Evolutionary conservation across 495 filamentous ascomycete genomes (phyloP).

Genomic region (Lasiosphaeria ovina): DNA sequence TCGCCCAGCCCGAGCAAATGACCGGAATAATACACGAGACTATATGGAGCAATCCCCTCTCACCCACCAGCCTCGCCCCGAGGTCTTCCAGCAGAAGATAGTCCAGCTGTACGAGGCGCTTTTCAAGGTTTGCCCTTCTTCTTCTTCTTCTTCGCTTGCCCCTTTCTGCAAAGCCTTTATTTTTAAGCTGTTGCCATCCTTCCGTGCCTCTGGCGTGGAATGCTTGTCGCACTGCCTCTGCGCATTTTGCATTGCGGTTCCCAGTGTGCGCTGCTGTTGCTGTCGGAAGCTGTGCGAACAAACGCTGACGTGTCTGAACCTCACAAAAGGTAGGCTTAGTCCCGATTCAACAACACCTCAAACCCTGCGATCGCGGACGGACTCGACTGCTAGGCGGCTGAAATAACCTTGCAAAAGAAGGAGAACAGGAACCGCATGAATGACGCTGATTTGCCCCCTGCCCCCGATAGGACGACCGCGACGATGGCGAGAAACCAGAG

Average conservation of each 20-base stretch:
- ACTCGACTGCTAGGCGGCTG: too few species aligned
- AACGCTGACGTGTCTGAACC: too few species aligned
- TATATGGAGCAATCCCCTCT: slow-evolving; percentile 88
- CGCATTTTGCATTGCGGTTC: too few species aligned
- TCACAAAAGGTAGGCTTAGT: too few species aligned
- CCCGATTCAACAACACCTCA: too few species aligned
- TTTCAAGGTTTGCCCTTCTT: slow-evolving; percentile 63
- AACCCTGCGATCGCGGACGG: too few species aligned
- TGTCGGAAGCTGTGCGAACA: too few species aligned
- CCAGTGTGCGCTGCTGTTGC: too few species aligned
- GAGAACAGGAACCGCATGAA: background rate
- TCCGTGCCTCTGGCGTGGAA: background rate
- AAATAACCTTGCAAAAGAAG: too few species aligned
- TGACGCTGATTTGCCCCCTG: background rate
- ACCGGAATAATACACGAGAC: background rate
- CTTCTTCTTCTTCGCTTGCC: background rate
- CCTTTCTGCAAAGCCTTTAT: background rate
- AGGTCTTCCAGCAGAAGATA: slow-evolving; percentile 89
- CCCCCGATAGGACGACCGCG: slow-evolving; percentile 43
- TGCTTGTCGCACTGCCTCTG: too few species aligned
- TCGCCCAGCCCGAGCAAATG: too few species aligned
- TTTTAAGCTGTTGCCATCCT: background rate
- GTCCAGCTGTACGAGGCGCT: slow-evolving; percentile 83
- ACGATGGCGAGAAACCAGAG: slow-evolving; percentile 67
- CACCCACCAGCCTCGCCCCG: slow-evolving; percentile 87